Base-by-base conservation (phyloP, 2,329 filamentous ascomycete species). In the Colletotrichum tropicicola region DNA sequence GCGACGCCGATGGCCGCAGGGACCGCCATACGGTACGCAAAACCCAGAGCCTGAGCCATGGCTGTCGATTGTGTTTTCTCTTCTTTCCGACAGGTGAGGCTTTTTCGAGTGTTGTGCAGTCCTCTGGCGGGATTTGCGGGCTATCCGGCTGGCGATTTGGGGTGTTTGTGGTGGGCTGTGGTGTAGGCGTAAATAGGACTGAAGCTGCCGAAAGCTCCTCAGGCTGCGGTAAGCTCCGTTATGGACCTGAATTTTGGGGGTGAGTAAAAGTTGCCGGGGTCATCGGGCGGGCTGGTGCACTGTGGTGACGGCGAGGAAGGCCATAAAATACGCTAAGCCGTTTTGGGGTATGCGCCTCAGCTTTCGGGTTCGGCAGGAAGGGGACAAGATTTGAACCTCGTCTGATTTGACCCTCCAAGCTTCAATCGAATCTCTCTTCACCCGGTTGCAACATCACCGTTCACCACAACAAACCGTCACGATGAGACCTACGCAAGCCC, bases 1-100 rank as follows among this genome's bases (percentile, higher is more conserved):
- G 88, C 86, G 71, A 88, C 82, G 71, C 86, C 92, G 71, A 92
- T 79, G 66, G 92, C 89, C 61, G 88, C 85, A 48, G 95, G 94
- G 57, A 98, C 81, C 68, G 92, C 92, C 77, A 85, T 85, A 72
- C 85, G 85, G 82, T 91, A 92, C 74, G 91, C 77, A 69, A 83
- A 77, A 74, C 85, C 85, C 70, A 93, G 85, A 48, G 82, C 79
- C 74, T 86, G 84, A 69, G 87, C 84, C 80, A 68, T 68, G 39
- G 25, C n/a, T 30, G 15, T 23, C 41, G 27, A 39, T 12, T 25
- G 28, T 48, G 17, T 17, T 9, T 37, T 23, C 8, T 12, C 7
- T n/a, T 41, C 27, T 23, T 9, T n/a, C 3, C 10, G 45, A 49
- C 25, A 17, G 25, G 10, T 12, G 37, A 27, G 43, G 10, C 5